Base-by-base conservation (phyloP, 768 basidiomycete species). In the Phaeotremella skinneri region DNA sequence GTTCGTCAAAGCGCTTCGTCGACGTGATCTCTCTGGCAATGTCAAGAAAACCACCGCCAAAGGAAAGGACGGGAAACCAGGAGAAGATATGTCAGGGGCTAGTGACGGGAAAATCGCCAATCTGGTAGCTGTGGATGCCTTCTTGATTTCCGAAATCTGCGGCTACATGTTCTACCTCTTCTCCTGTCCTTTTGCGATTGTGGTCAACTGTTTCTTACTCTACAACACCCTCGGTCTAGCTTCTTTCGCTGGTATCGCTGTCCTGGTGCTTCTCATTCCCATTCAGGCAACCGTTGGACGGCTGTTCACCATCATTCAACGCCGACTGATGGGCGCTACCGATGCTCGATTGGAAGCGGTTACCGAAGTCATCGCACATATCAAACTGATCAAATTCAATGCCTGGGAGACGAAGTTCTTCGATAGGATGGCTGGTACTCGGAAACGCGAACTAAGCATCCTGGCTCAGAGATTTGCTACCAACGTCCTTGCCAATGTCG, bases 201-300 rank as follows among this genome's bases (percentile, higher is more conserved):
- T 81, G 42, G 83, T 92, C 63, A 90, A 89, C 26, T 82, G 86
- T 1, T 66, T 85, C 61, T 85, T 92, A 76, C 76, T 93, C 52
- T 92, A 91, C 74, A 82, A 80, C 51, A 79, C 92, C 21, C 84
- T 92, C 49, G 90, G 89, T 80, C 17, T 62, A 26, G 67, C 69
- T 27, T 61, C 70, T 13, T 58, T 74, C 50, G 73, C 74, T 26
- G 70, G 72, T 61, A 70, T 74, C 16, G 69, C 62, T 2, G 66
- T 69, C 16, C 57, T 75, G 4, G 55, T 76, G 31, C 42, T 69
- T 5, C 50, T 75, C 21, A 66, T 74, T 4, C 75, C 77, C 1
- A 31, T 78, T 11, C 75, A 76, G 56, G 70, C 66, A 11, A 55
- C 67, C 52, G 59, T 76, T 25, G 70, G 65, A 9, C 59, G 65